Conservation (phyloP, 352 stramenopile species). For the Phytophthora cryptogea region DNA sequence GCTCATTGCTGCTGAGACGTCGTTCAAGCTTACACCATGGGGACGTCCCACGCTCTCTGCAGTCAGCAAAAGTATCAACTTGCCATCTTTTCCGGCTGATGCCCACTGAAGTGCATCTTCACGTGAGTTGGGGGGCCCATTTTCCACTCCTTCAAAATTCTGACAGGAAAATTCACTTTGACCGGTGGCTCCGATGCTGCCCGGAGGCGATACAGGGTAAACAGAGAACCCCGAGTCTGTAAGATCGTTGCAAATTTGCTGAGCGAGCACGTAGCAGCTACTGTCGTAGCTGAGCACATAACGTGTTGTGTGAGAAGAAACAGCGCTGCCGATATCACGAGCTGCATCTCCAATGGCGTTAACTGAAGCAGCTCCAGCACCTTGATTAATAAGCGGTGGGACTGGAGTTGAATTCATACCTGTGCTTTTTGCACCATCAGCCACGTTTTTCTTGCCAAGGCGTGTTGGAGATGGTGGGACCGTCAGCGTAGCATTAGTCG, state of each 20-base stretch:
- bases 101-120: slow-evolving; percentile 71
- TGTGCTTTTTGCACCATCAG: neutral
- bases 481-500: neutral
- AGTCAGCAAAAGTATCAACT: slow-evolving; percentile 71
- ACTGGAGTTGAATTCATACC: slow-evolving; percentile 6
- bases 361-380: neutral
- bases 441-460: neutral
- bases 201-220: slow-evolving; percentile 32
- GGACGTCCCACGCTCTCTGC: slow-evolving; percentile 72
- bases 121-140: slow-evolving; percentile 12
- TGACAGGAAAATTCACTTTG: neutral
- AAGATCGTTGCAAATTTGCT: slow-evolving; percentile 60
- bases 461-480: neutral
- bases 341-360: neutral
- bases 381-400: slow-evolving; percentile 1
- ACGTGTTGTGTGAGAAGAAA: slow-evolving; percentile 29
- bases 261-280: slow-evolving; percentile 57
- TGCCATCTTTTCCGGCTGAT: slow-evolving; percentile 58
- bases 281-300: slow-evolving; percentile 79
- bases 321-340: neutral
- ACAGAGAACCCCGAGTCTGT: slow-evolving; percentile 46
- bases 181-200: neutral
- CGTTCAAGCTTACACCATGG: slow-evolving; percentile 68
- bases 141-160: neutral
- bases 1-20: slow-evolving; percentile 75